phyloP scores from a whole-genome alignment of 164 flowering plant species.

The Warburgia ugandensis region DNA sequence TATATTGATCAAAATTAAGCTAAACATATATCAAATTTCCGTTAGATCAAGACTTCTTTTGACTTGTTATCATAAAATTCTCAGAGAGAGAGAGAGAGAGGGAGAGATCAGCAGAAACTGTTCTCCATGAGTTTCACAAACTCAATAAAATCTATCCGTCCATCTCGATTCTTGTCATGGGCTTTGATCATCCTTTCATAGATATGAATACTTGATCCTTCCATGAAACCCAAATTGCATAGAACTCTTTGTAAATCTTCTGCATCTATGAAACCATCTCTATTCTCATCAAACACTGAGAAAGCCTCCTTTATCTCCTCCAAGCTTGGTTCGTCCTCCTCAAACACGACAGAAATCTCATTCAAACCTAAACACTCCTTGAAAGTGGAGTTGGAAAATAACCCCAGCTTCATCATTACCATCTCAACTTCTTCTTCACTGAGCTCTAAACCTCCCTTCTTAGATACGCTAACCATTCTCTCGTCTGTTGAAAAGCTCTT shows the following conservation, averaged over 20 bases:
- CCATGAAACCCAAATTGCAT: constrained; percentile 20
- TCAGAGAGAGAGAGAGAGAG: background rate
- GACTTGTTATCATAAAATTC: constrained; percentile 1
- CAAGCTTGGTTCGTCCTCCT: constrained; percentile 15
- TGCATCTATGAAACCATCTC: constrained; percentile 42
- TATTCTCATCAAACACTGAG: constrained; percentile 41
- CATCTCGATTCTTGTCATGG: constrained; percentile 36
- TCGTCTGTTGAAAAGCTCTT: constrained; percentile 7
- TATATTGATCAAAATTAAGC: no score
- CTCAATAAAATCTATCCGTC: constrained; percentile 33
- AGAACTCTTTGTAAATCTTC: constrained; percentile 34
- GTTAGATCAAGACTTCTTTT: background rate
- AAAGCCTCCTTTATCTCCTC: constrained; percentile 33
- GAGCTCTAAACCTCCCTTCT: constrained; percentile 13
- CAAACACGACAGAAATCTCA: constrained; percentile 16
- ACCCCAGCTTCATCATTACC: constrained; percentile 29
- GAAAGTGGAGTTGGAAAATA: constrained; percentile 8
- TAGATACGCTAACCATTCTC: background rate
- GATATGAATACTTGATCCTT: constrained; percentile 17
- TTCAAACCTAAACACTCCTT: constrained; percentile 16
- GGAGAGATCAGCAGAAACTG: constrained; percentile 19
- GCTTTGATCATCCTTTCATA: constrained; percentile 36
- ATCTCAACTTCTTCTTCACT: constrained; percentile 19
- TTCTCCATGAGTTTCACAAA: constrained; percentile 36
- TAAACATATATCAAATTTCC: background rate